Evolutionary conservation across 2,329 filamentous ascomycete genomes (phyloP), one percentile per base, ranked within the genome.

Genomic region (Seiridium cupressi): DNA sequence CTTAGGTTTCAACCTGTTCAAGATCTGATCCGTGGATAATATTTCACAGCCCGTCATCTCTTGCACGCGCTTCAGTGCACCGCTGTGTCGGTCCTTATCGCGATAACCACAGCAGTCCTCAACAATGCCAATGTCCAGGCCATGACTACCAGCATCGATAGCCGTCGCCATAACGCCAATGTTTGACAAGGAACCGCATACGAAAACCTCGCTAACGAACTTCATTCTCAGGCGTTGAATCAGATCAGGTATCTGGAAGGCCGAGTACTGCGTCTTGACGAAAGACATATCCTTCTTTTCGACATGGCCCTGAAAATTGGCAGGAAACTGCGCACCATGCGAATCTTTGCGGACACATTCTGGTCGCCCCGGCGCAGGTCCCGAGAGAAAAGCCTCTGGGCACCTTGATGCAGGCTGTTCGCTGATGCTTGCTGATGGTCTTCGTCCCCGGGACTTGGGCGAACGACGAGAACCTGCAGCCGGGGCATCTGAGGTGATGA

Each of bases 141-240:
- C 95, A 73, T 97, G 90, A 26, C 90, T 86, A 1, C 92, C 93
- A 9, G 94, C 95, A 70, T 97, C 95, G 63, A 96, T 82, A 3
- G 93, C 93, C 1, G 94, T 97, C 6, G 95, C 94, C 71, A 95
- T 93, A 51, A 98, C 88, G 38, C 93, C 93, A 42, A 96, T 80
- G 69, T 98, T 97, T 48, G 89, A 91, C 54, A 96, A 83, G 49
- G 90, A 89, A 31, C 95, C 95, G 69, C 91, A 96, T 32, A 98
- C 85, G 74, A 91, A 97, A 10, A 99, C 79, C 68, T 97, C 91
- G 2, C 93, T 97, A 61, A 96, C 87, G 65, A 97, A 88, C 64
- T 88, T 90, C n/a, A 88, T 87, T n/a, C 93, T 86, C 51, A 98
- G 77, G n/a, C 87, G 82, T 55, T 89, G 81, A 6, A 98, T 82